Conservation (phyloP, 345 rosid genomes). For the Excoecaria cochinchinensis region DNA sequence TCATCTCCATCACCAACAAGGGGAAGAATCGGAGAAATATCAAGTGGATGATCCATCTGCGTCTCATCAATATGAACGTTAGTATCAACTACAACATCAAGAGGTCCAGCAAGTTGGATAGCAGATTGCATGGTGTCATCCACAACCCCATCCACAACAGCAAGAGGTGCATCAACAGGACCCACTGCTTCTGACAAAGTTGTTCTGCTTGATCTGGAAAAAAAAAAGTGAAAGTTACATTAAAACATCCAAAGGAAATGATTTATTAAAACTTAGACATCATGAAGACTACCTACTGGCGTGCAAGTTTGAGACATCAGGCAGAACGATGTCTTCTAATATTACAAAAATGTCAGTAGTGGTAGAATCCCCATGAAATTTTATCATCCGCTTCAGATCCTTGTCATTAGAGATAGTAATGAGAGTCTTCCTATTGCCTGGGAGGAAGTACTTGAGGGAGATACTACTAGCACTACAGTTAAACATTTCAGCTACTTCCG, state of each 20-base stretch:
- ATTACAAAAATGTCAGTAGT: conserved; percentile 60
- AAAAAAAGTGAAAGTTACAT: conserved; percentile 20
- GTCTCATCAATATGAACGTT: conserved; percentile 36
- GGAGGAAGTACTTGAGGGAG: conserved; percentile 79
- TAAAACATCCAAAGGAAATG: conserved; percentile 6
- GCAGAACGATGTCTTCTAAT: conserved; percentile 53
- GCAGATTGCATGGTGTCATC: conserved; percentile 48
- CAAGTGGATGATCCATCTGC: conserved; percentile 45
- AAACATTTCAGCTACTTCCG: conserved; percentile 69
- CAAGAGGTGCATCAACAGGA: conserved; percentile 37
- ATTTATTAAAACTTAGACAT: conserved; percentile 15
- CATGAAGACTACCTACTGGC: conserved; percentile 66
- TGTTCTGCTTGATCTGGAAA: conserved; percentile 82
- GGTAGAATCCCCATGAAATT: conserved; percentile 57
- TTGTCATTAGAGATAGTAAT: conserved; percentile 72
- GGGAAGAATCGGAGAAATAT: conserved; percentile 52
- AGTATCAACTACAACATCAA: conserved; percentile 44
- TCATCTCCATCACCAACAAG: conserved; percentile 43
- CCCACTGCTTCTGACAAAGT: conserved; percentile 72
- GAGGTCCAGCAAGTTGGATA: conserved; percentile 34
- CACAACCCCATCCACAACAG: conserved; percentile 43
- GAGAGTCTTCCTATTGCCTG: conserved; percentile 76
- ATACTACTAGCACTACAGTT: conserved; percentile 40
- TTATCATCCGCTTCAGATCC: conserved; percentile 61
- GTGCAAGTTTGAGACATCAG: conserved; percentile 72